These are phyloP conservation scores for Thalassiosira livingstoniorum DNA, from an alignment of 352 stramenopile genomes.

Conservation along the genomic window DNA sequence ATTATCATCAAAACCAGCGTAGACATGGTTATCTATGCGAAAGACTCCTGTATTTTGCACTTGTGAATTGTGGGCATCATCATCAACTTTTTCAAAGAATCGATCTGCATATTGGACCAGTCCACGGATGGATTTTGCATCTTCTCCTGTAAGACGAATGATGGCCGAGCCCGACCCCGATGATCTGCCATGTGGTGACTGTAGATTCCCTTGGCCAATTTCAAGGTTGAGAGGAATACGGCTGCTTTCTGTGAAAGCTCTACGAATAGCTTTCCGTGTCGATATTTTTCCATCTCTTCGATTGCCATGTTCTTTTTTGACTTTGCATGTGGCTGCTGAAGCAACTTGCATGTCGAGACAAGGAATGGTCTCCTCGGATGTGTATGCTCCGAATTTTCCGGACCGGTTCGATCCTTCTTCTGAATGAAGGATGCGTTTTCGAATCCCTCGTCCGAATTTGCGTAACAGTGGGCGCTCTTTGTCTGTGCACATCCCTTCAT, in stretches of 20 bases:
- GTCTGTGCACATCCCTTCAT: no score
- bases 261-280: constrained; percentile 28
- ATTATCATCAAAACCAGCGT: constrained; percentile 37
- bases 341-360: constrained; percentile 38
- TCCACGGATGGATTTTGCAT: constrained; percentile 41
- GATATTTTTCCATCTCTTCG: constrained; percentile 1
- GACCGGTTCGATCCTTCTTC: constrained; percentile 35
- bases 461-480: constrained; percentile 43
- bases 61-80: constrained; percentile 16
- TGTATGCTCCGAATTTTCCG: constrained; percentile 18
- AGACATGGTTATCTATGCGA: constrained; percentile 33
- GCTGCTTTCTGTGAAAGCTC: constrained; percentile 30
- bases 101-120: constrained; percentile 42
- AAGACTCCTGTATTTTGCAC: constrained; percentile 43
- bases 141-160: constrained; percentile 37
- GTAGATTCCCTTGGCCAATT: background rate
- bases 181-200: constrained; percentile 26
- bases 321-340: background rate
- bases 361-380: constrained; percentile 40
- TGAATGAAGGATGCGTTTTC: constrained; percentile 41
- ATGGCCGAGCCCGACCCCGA: constrained; percentile 50
- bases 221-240: constrained; percentile 1
- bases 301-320: background rate
- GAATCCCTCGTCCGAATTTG: constrained; percentile 41
- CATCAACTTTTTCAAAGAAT: constrained; percentile 49